Conservation (phyloP, 139 green algal genomes). For the Ettlia oleoabundans region DNA sequence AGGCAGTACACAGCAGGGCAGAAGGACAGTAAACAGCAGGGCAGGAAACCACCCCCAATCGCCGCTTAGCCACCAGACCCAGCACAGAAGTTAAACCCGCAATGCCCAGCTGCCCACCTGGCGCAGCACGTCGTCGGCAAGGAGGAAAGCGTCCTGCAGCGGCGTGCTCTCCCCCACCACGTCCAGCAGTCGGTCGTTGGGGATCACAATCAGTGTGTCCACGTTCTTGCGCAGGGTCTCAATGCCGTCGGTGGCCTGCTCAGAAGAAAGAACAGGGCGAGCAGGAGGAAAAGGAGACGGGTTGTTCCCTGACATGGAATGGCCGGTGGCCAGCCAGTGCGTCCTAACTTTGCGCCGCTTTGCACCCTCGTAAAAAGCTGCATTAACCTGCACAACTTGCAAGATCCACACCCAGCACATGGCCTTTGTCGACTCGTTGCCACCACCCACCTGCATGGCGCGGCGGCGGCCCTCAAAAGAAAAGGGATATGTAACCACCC, state of each 20-base stretch:
- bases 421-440: too few species aligned
- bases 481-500: slow-evolving; percentile 97
- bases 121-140: slow-evolving; percentile 96
- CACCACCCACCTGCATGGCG: slow-evolving; percentile 68
- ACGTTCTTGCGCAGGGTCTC: slow-evolving; percentile 83
- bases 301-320: too few species aligned
- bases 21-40: too few species aligned
- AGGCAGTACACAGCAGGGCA: too few species aligned
- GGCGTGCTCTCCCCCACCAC: slow-evolving; percentile 83
- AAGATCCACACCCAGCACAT: too few species aligned
- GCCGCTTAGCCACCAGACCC: neutral
- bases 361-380: too few species aligned
- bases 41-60: too few species aligned
- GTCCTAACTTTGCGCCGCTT: too few species aligned
- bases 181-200: slow-evolving; percentile 95
- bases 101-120: slow-evolving; percentile 70
- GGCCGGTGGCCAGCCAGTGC: too few species aligned
- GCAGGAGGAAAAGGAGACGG: too few species aligned
- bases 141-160: slow-evolving; percentile 93
- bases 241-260: slow-evolving; percentile 62
- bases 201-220: slow-evolving; percentile 98
- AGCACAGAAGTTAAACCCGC: neutral
- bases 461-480: slow-evolving; percentile 93
- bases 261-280: too few species aligned
- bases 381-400: too few species aligned